These are phyloP conservation scores for Phaeophleospora eucalypticola DNA, from an alignment of 2,329 filamentous ascomycete species.

Conservation along the genomic window DNA sequence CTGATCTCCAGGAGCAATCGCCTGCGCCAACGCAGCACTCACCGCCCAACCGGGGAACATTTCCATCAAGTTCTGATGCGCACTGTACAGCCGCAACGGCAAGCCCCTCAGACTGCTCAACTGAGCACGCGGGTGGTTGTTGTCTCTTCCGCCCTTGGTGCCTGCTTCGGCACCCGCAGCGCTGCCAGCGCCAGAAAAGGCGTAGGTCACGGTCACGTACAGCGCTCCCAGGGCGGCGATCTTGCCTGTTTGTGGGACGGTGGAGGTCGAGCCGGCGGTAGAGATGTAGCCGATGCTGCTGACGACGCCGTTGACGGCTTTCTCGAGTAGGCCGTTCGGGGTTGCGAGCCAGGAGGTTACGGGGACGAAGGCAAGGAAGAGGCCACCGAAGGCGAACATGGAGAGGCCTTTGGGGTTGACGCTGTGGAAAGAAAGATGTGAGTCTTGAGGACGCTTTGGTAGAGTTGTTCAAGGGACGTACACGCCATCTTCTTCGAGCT, in stretches of 20 bases:
- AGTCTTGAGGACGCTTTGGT: background rate
- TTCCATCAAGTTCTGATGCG: slow-evolving; percentile 27
- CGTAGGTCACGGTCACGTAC: slow-evolving; percentile 29
- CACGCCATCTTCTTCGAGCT: slow-evolving; percentile 29
- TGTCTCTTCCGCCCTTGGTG: slow-evolving; percentile 25
- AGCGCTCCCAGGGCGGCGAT: slow-evolving; percentile 28
- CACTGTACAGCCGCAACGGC: slow-evolving; percentile 26
- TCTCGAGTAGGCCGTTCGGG: slow-evolving; percentile 24
- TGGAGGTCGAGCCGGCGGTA: slow-evolving; percentile 18
- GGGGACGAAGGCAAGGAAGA: slow-evolving; percentile 30
- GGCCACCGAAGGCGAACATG: slow-evolving; percentile 23
- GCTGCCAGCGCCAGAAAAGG: slow-evolving; percentile 24
- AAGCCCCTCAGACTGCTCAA: slow-evolving; percentile 22
- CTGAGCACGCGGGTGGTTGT: slow-evolving; percentile 24
- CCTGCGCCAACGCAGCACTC: slow-evolving; percentile 26
- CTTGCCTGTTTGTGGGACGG: slow-evolving; percentile 23
- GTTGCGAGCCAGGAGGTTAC: slow-evolving; percentile 27
- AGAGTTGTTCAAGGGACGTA: slow-evolving; percentile 8
- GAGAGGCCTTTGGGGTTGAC: slow-evolving; percentile 26
- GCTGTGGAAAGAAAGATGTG: slow-evolving; percentile 3
- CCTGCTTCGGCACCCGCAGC: slow-evolving; percentile 25
- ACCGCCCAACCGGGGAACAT: slow-evolving; percentile 29
- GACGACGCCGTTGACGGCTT: slow-evolving; percentile 26
- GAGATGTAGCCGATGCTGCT: slow-evolving; percentile 22
- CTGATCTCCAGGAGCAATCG: slow-evolving; percentile 28